Percentiles rank a stretch among this genome's conserved stretches.
Evolutionary conservation across 148 eudicot genomes (phyloP).

Genomic region (Rhododendron ferrugineum): DNA sequence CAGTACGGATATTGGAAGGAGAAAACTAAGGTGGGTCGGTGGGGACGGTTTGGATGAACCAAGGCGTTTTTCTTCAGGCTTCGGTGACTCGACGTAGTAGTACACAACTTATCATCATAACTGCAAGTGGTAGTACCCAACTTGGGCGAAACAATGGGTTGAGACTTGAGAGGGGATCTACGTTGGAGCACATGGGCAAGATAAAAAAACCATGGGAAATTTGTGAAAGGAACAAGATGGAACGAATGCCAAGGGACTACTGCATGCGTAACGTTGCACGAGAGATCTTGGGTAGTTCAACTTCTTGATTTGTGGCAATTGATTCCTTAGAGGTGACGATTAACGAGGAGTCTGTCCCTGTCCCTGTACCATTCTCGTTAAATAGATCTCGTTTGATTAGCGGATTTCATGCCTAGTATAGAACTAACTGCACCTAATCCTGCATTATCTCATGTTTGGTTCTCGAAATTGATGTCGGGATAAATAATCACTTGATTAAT

Average conservation of each 20-base stretch:
- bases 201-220: background rate
- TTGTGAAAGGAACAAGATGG: background rate
- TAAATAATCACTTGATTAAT: background rate
- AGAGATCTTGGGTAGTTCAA: background rate
- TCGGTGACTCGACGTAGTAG: background rate
- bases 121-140: background rate
- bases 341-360: background rate
- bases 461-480: background rate
- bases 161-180: background rate
- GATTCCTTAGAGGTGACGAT: background rate
- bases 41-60: conserved; percentile 16
- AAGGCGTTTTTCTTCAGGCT: background rate
- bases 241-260: background rate
- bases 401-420: background rate
- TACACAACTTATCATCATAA: background rate
- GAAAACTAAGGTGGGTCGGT: conserved; percentile 21
- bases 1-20: background rate
- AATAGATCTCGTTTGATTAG: background rate
- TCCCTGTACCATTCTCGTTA: background rate
- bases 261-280: background rate
- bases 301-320: background rate
- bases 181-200: background rate
- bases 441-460: background rate
- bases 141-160: background rate
- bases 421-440: background rate